Evolutionary conservation across 169 alveolate species (phyloP), one percentile per base, ranked within the genome.

Genomic region (Plasmodium sp.): DNA sequence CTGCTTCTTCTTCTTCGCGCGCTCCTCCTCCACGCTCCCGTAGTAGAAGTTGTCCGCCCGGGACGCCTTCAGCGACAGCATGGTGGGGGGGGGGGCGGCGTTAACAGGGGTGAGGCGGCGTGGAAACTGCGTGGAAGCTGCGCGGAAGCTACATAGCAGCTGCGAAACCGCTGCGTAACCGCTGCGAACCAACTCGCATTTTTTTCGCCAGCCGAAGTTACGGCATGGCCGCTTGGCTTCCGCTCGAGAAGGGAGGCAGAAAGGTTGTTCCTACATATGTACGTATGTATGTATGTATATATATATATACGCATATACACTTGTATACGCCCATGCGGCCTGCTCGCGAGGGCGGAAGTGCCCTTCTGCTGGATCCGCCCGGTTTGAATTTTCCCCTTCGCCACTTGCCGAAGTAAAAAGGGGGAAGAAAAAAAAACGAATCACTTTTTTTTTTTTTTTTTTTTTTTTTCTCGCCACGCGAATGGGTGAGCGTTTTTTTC

Each of bases 21-120:
- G 43, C 43, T 94, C 96, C 9, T 93, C 97, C 71, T 79, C 93
- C 36, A 95, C 96, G 43, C 96, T 96, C 72, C 96, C 96, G 83
- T 94, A 96, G 81, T 96, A 96, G 83, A 96, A 96, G 93, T 96
- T 96, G 93, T 96, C 97, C 16, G 97, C 97, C 74, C 97, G 79
- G 2, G 97, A 96, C 1, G 97, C 97, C 88, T 96, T 96, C 58
- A 96, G 85, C 22, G 97, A 95, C 27, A 96, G 79, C 97, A 96
- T 96, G 85, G 51, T 3, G 71, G 33, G 36, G 36, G n/a, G 77
- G n/a, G 18, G 7, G 5, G 5, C 3, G 74, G 34, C 34, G 12
- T 7, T 3, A 16, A 12, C 10, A 10, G 33, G 33, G 10, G 33
- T 58, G 31, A 18, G 0, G 6, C n/a, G n/a, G n/a, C n/a, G n/a